A percentile compares a stretch with the other conserved stretches of the same genome.
phyloP scores from a whole-genome alignment of 176 grass and related monocot genomes.

The Carex kokanica region DNA sequence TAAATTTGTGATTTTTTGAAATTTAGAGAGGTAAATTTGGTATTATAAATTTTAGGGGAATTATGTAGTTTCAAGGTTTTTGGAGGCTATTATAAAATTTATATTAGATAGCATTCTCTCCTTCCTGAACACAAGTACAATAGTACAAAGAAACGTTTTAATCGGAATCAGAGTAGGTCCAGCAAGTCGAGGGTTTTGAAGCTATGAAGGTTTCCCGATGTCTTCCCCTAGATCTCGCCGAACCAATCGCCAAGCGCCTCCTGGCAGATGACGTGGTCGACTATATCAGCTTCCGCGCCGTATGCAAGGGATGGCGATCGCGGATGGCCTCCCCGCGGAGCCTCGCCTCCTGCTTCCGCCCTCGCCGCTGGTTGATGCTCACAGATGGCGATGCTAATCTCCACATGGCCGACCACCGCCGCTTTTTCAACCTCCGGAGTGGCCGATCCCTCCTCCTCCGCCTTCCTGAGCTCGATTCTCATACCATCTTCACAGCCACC shows the following conservation, averaged over 20 bases:
- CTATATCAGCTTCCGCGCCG: constrained; percentile 5
- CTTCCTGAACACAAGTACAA: no score
- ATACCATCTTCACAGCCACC: neutral
- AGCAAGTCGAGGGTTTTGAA: no score
- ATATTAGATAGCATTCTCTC: no score
- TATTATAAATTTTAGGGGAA: no score
- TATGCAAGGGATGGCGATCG: neutral
- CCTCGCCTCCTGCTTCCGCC: neutral
- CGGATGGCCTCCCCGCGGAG: neutral
- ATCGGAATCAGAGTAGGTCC: no score
- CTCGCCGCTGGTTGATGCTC: constrained; percentile 12
- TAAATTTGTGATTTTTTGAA: no score
- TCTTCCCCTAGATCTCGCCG: constrained; percentile 6
- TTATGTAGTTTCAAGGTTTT: no score
- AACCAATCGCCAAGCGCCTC: neutral
- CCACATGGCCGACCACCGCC: neutral
- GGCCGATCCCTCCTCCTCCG: neutral
- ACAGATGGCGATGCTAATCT: neutral
- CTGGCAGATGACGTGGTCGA: neutral
- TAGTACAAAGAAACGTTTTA: no score
- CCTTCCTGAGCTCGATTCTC: constrained; percentile 7
- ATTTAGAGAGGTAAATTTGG: no score
- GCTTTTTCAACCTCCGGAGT: neutral
- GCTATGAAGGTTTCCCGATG: neutral
- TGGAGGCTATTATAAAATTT: no score